These are phyloP conservation scores for Colletotrichum liriopes DNA, from an alignment of 2,329 filamentous ascomycete species.

Conservation along the genomic window DNA sequence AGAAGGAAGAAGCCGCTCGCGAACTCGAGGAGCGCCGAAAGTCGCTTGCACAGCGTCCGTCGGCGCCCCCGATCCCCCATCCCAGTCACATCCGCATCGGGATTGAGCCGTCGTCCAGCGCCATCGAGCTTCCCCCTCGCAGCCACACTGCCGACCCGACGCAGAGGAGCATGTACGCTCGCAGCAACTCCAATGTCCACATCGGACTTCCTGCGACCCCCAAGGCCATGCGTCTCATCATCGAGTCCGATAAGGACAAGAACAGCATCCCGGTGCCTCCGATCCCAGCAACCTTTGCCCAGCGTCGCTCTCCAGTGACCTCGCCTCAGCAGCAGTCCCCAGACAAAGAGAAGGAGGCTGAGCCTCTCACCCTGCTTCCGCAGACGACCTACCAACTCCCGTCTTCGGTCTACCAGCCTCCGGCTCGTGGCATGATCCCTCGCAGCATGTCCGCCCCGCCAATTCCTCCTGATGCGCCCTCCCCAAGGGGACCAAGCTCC, in stretches of 20 bases:
- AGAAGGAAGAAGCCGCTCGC: slow-evolving; percentile 83
- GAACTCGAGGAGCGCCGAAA: slow-evolving; percentile 91
- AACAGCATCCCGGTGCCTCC: slow-evolving; percentile 57
- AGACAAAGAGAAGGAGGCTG: slow-evolving; percentile 51
- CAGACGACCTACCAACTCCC: slow-evolving; percentile 36
- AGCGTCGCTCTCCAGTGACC: slow-evolving; percentile 58
- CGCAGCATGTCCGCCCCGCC: slow-evolving; percentile 74
- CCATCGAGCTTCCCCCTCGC: slow-evolving; percentile 66
- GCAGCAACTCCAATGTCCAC: slow-evolving; percentile 60
- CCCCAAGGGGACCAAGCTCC: slow-evolving; percentile 49
- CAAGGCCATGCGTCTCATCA: slow-evolving; percentile 88
- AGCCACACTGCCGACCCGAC: slow-evolving; percentile 78
- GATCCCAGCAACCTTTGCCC: slow-evolving; percentile 65
- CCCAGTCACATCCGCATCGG: slow-evolving; percentile 69
- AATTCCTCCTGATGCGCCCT: slow-evolving; percentile 60
- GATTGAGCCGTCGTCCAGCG: slow-evolving; percentile 47
- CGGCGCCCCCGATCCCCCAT: slow-evolving; percentile 84
- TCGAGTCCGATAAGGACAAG: slow-evolving; percentile 71
- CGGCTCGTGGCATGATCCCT: slow-evolving; percentile 63
- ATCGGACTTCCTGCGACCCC: slow-evolving; percentile 93
- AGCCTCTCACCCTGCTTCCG: slow-evolving; percentile 66
- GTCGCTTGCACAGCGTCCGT: slow-evolving; percentile 85
- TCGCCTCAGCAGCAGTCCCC: slow-evolving; percentile 55
- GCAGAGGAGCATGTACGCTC: slow-evolving; percentile 64
- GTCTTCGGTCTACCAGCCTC: slow-evolving; percentile 74